These are phyloP conservation scores for Pythium guiyangense DNA, from an alignment of 352 stramenopile species.

Conservation along the genomic window DNA sequence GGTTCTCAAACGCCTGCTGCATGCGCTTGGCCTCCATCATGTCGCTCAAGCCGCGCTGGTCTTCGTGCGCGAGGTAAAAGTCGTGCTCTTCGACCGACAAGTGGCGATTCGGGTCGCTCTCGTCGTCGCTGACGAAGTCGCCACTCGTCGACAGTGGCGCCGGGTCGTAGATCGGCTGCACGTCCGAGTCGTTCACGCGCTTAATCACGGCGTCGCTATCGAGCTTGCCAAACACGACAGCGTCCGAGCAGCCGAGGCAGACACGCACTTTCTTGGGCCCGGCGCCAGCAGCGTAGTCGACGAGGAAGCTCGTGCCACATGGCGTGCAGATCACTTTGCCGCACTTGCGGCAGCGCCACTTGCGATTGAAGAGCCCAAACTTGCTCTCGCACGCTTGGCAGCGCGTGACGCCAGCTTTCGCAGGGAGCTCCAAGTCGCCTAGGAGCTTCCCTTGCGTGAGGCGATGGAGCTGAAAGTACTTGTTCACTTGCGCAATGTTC, in stretches of 20 bases:
- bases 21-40: conserved; percentile 67
- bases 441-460: conserved; percentile 45
- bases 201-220: conserved; percentile 5
- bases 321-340: conserved; percentile 62
- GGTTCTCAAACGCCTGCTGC: conserved; percentile 56
- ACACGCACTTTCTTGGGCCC: conserved; percentile 69
- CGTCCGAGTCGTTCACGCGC: conserved; percentile 12
- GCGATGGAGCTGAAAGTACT: conserved; percentile 60
- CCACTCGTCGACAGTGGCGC: conserved; percentile 18
- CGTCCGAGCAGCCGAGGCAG: conserved; percentile 54
- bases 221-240: conserved; percentile 25
- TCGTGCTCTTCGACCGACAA: conserved; percentile 53
- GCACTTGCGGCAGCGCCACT: conserved; percentile 70
- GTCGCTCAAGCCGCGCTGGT: conserved; percentile 36
- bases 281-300: conserved; percentile 36
- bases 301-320: conserved; percentile 47
- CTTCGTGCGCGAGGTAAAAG: conserved; percentile 52
- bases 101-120: conserved; percentile 9
- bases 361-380: conserved; percentile 63
- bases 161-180: conserved; percentile 42
- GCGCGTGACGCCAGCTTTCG: conserved; percentile 33
- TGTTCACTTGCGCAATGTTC: conserved; percentile 65
- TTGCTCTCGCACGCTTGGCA: conserved; percentile 51
- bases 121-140: conserved; percentile 14
- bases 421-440: conserved; percentile 53